A percentile compares a stretch with the other conserved stretches of the same genome.
Evolutionary conservation across 2,329 filamentous ascomycete species (phyloP).

Genomic region (Fusarium continuum): DNA sequence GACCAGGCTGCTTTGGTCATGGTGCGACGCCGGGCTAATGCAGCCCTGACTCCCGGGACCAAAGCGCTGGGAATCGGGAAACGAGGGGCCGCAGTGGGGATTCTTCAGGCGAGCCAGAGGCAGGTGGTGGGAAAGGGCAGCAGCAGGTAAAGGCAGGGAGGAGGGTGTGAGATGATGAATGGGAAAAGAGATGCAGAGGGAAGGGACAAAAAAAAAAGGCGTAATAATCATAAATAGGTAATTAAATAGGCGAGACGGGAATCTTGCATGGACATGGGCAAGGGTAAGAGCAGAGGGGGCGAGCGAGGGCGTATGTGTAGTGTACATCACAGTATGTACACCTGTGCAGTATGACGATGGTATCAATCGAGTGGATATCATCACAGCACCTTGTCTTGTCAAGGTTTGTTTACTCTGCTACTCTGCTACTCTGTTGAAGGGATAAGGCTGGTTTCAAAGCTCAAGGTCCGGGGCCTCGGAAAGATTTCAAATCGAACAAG

Average conservation of each 20-base stretch:
- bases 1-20: conserved; percentile 2
- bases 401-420: conserved; percentile 16
- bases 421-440: too few species aligned
- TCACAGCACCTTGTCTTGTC: conserved; percentile 16
- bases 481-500: too few species aligned
- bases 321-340: not conserved
- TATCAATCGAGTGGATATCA: conserved; percentile 20
- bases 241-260: conserved; percentile 29
- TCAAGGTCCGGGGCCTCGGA: not conserved
- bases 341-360: conserved; percentile 2
- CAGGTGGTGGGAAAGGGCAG: not conserved
- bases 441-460: conserved; percentile 11
- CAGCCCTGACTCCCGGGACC: conserved; percentile 41
- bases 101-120: conserved; percentile 7
- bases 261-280: conserved; percentile 35
- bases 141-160: not conserved
- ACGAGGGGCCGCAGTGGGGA: conserved; percentile 23
- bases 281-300: not conserved
- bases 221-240: conserved; percentile 12
- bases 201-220: conserved; percentile 9
- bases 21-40: conserved; percentile 40
- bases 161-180: not conserved
- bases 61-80: conserved; percentile 39
- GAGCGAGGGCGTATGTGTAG: conserved; percentile 12
- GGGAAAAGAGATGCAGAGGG: not conserved